Percentiles rank a stretch among this genome's conserved stretches.
Evolutionary conservation across 2,329 filamentous ascomycete species (phyloP).

Genomic region (Fusarium veterinarium): DNA sequence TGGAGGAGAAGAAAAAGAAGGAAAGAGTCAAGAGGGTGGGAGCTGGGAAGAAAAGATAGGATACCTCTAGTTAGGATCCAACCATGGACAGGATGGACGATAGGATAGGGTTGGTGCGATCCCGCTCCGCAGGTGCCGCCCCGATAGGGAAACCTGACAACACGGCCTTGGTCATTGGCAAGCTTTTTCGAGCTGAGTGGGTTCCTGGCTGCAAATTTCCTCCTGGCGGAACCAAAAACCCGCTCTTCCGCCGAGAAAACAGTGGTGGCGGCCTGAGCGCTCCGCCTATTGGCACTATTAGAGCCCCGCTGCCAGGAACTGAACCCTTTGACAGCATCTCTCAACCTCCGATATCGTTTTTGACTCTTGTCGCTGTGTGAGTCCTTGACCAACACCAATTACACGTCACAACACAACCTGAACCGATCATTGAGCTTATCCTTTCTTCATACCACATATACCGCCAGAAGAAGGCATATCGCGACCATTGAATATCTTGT

Average conservation of each 20-base stretch:
- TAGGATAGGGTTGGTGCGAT: conserved; percentile 8
- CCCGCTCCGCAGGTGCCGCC: conserved; percentile 27
- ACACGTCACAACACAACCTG: conserved; percentile 5
- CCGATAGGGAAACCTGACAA: conserved; percentile 34
- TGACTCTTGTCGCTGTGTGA: background rate
- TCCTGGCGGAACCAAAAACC: conserved; percentile 22
- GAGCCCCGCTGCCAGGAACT: conserved; percentile 34
- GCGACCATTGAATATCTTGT: no score
- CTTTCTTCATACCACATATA: background rate
- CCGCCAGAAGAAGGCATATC: background rate
- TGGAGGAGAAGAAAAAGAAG: conserved; percentile 19
- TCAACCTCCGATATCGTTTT: conserved; percentile 39
- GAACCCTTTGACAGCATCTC: conserved; percentile 24
- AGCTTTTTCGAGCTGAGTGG: conserved; percentile 34
- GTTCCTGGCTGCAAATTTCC: conserved; percentile 11
- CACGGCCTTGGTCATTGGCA: conserved; percentile 44
- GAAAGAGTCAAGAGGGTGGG: conserved; percentile 26
- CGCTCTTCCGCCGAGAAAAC: conserved; percentile 21
- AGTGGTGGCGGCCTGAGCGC: conserved; percentile 19
- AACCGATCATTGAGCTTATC: background rate
- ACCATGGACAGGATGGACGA: background rate
- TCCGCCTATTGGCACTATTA: conserved; percentile 16
- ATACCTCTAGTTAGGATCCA: background rate
- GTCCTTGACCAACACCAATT: conserved; percentile 34
- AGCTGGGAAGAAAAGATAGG: conserved; percentile 28